phyloP scores from a whole-genome alignment of 2,329 filamentous ascomycete species.

The Arthrobotrys conoides region DNA sequence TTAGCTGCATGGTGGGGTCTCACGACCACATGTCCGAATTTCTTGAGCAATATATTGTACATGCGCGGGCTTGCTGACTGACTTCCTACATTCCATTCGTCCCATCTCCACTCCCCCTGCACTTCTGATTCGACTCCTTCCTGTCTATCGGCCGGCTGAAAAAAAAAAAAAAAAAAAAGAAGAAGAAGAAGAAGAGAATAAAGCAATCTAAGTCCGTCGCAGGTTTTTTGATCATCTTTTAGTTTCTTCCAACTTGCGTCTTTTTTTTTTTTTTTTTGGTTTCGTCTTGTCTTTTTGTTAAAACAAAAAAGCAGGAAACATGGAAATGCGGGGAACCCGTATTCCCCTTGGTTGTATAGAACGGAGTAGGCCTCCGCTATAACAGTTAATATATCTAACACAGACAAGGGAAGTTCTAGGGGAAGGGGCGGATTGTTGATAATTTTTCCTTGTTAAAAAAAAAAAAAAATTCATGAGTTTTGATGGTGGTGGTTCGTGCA shows the following conservation, averaged over 20 bases:
- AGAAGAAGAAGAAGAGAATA: too few species aligned
- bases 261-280: not conserved
- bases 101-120: slow-evolving; percentile 57
- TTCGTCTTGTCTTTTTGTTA: slow-evolving; percentile 23
- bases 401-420: not conserved
- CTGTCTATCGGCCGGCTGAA: slow-evolving; percentile 34
- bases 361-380: slow-evolving; percentile 40
- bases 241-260: slow-evolving; percentile 24
- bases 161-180: too few species aligned
- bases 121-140: slow-evolving; percentile 59
- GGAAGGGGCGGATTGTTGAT: not conserved
- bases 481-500: slow-evolving; percentile 11
- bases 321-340: slow-evolving; percentile 53
- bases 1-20: slow-evolving; percentile 54
- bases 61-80: slow-evolving; percentile 37
- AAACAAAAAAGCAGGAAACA: slow-evolving; percentile 44
- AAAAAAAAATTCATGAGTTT: slow-evolving; percentile 13
- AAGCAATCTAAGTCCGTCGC: slow-evolving; percentile 46
- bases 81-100: slow-evolving; percentile 45
- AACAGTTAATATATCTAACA: not conserved
- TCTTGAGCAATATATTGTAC: slow-evolving; percentile 59
- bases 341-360: slow-evolving; percentile 32
- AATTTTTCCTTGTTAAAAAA: not conserved
- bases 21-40: slow-evolving; percentile 58
- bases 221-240: slow-evolving; percentile 9